These are phyloP conservation scores for Picea abies DNA, from an alignment of 83 land plant species.

Conservation along the genomic window DNA sequence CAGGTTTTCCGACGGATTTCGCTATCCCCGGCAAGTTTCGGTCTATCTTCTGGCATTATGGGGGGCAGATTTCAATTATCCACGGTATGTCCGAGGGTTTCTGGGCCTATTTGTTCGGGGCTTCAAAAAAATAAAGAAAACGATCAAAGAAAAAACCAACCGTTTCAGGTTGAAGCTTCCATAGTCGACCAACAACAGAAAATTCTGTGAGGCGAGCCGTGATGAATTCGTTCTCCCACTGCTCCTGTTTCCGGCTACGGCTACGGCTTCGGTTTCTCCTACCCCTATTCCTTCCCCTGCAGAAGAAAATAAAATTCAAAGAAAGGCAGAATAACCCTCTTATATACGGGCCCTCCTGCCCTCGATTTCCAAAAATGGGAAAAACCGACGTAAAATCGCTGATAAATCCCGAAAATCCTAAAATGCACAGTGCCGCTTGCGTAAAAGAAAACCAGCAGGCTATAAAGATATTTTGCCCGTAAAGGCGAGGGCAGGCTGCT, in stretches of 20 bases:
- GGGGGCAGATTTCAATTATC: neutral
- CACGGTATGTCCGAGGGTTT: neutral
- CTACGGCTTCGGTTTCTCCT: no score
- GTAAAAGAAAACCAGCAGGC: conserved; percentile 1
- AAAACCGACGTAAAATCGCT: conserved; percentile 8
- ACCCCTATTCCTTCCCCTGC: neutral
- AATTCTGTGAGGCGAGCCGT: neutral
- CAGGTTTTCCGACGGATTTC: no score
- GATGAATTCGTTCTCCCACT: neutral
- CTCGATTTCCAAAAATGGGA: neutral
- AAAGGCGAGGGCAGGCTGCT: neutral
- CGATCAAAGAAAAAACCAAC: neutral
- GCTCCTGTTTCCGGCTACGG: neutral
- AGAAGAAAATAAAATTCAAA: neutral
- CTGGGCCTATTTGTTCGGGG: neutral
- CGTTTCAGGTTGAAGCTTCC: neutral
- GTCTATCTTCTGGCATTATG: neutral
- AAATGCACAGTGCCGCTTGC: neutral
- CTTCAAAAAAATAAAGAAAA: neutral
- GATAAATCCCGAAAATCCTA: conserved; percentile 13
- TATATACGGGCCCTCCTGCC: neutral
- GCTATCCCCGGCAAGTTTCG: neutral
- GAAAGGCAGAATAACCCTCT: neutral
- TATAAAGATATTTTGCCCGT: conserved; percentile 8
- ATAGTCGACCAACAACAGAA: neutral